Evolutionary conservation across 768 basidiomycete genomes (phyloP).

Genomic region (Boletus huronensis): DNA sequence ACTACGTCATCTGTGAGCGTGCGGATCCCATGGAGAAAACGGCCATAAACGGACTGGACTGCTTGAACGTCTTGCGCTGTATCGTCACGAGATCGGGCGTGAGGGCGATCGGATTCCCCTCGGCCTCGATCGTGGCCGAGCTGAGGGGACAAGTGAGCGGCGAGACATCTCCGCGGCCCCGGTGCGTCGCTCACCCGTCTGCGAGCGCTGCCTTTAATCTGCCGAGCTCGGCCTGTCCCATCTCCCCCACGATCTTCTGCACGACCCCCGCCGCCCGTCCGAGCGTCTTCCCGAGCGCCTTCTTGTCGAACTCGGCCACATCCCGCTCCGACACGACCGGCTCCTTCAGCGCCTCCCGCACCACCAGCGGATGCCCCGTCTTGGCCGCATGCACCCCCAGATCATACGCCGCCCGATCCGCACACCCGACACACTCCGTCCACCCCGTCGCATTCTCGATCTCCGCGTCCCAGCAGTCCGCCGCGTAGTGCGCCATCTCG

Average conservation of each 20-base stretch:
- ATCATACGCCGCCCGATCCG: conserved; percentile 97
- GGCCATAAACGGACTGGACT: conserved; percentile 56
- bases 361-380: conserved; percentile 84
- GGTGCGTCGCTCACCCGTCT: conserved; percentile 54
- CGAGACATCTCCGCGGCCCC: conserved; percentile 4
- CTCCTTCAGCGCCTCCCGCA: conserved; percentile 81
- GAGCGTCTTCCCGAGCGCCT: conserved; percentile 83
- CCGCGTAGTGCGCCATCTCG: conserved; percentile 99
- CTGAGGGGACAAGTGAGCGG: conserved; percentile 33
- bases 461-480: conserved; percentile 99
- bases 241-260: conserved; percentile 57
- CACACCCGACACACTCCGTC: conserved; percentile 99
- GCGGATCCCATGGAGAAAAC: conserved; percentile 8
- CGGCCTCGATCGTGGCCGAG: conserved; percentile 52
- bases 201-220: conserved; percentile 68
- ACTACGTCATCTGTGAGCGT: conserved; percentile 46
- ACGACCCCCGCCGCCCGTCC: conserved; percentile 74
- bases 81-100: conserved; percentile 74
- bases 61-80: conserved; percentile 81
- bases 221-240: conserved; percentile 64
- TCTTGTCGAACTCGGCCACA: conserved; percentile 82
- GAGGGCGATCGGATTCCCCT: conserved; percentile 66
- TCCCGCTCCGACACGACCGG: conserved; percentile 80
- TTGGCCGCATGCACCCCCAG: conserved; percentile 80
- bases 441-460: conserved; percentile 83